Evolutionary conservation across 2,329 filamentous ascomycete species (phyloP), one percentile per base, ranked within the genome.

Genomic region (Fusarium multiceps): DNA sequence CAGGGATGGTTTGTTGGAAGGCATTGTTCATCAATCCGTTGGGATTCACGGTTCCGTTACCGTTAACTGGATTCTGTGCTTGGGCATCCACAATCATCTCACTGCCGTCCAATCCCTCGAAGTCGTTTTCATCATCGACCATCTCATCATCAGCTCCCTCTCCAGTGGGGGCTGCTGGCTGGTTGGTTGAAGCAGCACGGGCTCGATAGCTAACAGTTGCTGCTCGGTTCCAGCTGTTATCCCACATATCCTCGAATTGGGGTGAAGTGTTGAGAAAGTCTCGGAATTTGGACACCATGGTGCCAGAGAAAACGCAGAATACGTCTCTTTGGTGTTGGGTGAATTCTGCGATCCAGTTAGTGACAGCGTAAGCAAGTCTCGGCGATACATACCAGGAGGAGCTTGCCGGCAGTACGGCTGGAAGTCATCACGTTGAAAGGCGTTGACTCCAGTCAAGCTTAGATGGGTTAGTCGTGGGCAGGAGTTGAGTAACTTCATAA

Each of bases 251-350:
- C 42, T 83, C 81, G 56, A 87, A 88, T 34, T 82, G 79, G 1
- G 80, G 78, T 13, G 83, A 81, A 1, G 79, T 82, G 71, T 94
- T 97, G 41, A 99, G 85, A 76, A 94, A 92, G 28, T 90, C 87
- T 43, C 95, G 91, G 27, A 99, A 88, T 42, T 88, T 88, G 43
- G 84, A 84, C 3, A 99, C 95, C 58, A 94, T 94, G 27, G 88
- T 87, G 8, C 96, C 95, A 3, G 94, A 98, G 80, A 99, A 99
- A 56, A 99, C 96, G 77, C 96, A 99, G 78, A 99, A 99, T 10
- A 98, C 93, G 55, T 95, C 91, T 68, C 96, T 90, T 79, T 99
- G 96, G 77, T 98, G 94, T 48, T 95, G 92, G 20, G 94, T 98
- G 78, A 99, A 99, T 80, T 98, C 96, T 90, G 59, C 6, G 13